Conservation (phyloP, 2,329 filamentous ascomycete genomes). For the Talaromyces sp. region DNA sequence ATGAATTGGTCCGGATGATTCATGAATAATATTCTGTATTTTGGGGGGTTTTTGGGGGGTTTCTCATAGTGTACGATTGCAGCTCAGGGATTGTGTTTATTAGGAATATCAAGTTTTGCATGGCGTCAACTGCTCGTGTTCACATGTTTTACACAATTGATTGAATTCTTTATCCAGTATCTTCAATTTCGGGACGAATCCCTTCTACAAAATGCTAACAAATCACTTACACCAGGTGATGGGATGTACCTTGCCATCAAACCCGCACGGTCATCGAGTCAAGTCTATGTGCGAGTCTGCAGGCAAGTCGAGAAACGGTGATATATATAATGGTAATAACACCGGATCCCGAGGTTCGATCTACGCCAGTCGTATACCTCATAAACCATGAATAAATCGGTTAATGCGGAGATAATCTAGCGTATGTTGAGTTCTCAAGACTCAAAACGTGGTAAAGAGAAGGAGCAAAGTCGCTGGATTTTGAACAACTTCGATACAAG, state of each 20-base stretch:
- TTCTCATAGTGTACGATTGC: neutral
- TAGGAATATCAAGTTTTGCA: neutral
- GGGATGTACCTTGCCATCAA: slow-evolving; percentile 32
- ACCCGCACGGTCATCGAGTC: slow-evolving; percentile 30
- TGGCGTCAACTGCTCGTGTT: neutral
- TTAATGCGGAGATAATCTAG: slow-evolving; percentile 85
- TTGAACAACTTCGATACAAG: neutral
- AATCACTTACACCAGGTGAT: neutral
- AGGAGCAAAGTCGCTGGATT: neutral
- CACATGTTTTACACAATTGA: neutral
- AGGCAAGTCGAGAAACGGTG: slow-evolving; percentile 28
- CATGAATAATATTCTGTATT: neutral
- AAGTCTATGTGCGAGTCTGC: slow-evolving; percentile 36
- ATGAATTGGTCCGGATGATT: neutral
- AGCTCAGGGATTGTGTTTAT: neutral
- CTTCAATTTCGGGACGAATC: neutral
- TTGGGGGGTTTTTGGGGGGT: neutral
- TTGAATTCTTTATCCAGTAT: neutral
- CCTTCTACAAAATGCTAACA: no score
- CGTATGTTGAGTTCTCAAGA: slow-evolving; percentile 34
- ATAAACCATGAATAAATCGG: slow-evolving; percentile 61
- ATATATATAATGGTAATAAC: slow-evolving; percentile 4
- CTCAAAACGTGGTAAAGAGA: neutral
- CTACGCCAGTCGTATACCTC: slow-evolving; percentile 94
- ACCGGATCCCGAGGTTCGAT: slow-evolving; percentile 47